phyloP scores from a whole-genome alignment of 805 yeast species.

The Sugiyamaella valdiviana region DNA sequence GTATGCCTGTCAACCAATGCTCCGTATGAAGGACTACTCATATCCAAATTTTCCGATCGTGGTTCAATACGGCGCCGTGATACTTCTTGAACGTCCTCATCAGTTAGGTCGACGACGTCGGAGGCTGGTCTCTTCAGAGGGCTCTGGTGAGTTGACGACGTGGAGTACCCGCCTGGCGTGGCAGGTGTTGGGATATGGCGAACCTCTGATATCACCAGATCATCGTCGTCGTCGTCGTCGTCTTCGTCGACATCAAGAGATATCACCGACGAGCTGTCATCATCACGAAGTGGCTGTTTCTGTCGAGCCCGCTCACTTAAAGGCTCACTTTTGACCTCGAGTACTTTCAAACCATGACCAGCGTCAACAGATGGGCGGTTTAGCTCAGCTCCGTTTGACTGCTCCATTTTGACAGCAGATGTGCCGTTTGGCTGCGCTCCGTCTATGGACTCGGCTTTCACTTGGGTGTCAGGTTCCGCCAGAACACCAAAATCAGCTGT shows the following conservation, averaged over 20 bases:
- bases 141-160: not conserved
- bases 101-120: slow-evolving; percentile 1
- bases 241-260: not conserved
- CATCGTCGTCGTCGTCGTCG: not conserved
- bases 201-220: not conserved
- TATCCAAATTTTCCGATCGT: too few species aligned
- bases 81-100: not conserved
- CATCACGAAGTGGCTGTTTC: not conserved
- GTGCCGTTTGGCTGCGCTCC: too few species aligned
- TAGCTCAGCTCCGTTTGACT: too few species aligned
- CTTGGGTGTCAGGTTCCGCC: too few species aligned
- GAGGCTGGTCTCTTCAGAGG: not conserved
- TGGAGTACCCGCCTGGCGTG: not conserved
- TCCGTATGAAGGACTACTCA: too few species aligned
- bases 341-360: too few species aligned
- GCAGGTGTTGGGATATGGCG: not conserved
- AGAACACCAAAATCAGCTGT: too few species aligned
- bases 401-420: too few species aligned
- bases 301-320: not conserved
- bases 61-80: not conserved
- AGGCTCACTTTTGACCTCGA: too few species aligned
- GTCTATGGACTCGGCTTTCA: too few species aligned
- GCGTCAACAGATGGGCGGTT: too few species aligned
- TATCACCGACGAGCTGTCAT: not conserved
- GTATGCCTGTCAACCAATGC: too few species aligned